Percentiles rank a stretch among this genome's conserved stretches.
Conservation (phyloP, 139 green algal species). For the Pseudopediastrum boryanum region DNA sequence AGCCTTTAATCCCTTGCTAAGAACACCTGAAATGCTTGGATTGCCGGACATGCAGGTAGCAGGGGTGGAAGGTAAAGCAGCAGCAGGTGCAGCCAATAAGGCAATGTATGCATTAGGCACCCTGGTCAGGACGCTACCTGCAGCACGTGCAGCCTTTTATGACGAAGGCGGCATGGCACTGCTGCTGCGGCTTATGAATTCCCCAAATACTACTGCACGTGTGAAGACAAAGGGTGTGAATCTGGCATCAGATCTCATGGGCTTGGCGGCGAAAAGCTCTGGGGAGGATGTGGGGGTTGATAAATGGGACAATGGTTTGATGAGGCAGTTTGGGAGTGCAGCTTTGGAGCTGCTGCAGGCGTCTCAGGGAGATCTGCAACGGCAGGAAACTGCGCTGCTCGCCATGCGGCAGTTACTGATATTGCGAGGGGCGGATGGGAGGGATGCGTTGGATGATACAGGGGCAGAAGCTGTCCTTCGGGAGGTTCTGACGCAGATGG, state of each 20-base stretch:
- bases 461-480: constrained; percentile 20
- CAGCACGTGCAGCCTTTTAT: constrained; percentile 14
- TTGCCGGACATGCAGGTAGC: no score
- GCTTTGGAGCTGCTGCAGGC: constrained; percentile 15
- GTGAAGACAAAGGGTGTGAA: constrained; percentile 27
- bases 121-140: background rate
- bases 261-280: background rate
- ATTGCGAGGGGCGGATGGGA: constrained; percentile 3
- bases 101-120: constrained; percentile 16
- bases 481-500: constrained; percentile 4
- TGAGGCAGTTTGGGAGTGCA: constrained; percentile 18
- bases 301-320: constrained; percentile 2
- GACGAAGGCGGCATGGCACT: background rate
- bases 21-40: no score
- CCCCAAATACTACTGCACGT: background rate
- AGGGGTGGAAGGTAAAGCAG: no score
- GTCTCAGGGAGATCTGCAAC: constrained; percentile 12
- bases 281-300: constrained; percentile 24
- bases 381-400: constrained; percentile 22
- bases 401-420: constrained; percentile 19
- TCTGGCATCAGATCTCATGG: constrained; percentile 27
- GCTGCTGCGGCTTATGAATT: constrained; percentile 6
- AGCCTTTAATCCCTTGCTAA: no score
- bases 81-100: constrained; percentile 3
- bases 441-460: constrained; percentile 17